These are phyloP conservation scores for Saccharomycopsis crataegensis DNA, from an alignment of 1,139 yeast genomes.

Conservation along the genomic window DNA sequence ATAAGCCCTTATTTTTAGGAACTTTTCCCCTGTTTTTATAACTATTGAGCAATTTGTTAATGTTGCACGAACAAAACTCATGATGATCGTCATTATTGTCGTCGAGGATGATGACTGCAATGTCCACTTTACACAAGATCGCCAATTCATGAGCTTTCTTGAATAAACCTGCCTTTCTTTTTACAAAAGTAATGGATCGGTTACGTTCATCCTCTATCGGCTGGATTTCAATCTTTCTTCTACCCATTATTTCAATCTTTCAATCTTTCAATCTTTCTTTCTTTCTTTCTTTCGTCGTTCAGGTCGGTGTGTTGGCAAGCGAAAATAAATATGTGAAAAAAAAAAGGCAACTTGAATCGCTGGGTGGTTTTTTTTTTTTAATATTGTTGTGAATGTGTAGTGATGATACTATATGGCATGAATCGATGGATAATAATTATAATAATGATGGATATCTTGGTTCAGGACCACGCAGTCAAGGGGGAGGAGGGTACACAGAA, in stretches of 20 bases:
- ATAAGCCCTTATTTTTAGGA: conserved; percentile 25
- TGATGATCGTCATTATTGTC: conserved; percentile 65
- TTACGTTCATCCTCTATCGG: conserved; percentile 89
- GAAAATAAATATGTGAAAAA: too few relatives aligned
- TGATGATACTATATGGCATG: too few relatives aligned
- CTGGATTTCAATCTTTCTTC: conserved; percentile 91
- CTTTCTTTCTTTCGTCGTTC: too few relatives aligned
- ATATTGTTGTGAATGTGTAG: too few relatives aligned
- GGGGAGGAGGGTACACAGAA: too few relatives aligned
- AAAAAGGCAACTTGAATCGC: too few relatives aligned
- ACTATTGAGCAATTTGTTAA: conserved; percentile 50
- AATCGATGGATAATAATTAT: too few relatives aligned
- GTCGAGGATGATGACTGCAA: conserved; percentile 87
- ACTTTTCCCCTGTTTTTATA: conserved; percentile 34
- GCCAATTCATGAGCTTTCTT: conserved; percentile 95
- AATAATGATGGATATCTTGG: too few relatives aligned
- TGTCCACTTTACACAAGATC: conserved; percentile 85
- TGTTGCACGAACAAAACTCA: conserved; percentile 72
- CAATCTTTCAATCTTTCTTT: conserved; percentile 92
- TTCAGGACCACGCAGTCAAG: too few relatives aligned
- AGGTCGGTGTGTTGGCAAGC: too few relatives aligned
- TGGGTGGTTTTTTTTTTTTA: too few relatives aligned
- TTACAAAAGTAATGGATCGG: conserved; percentile 82
- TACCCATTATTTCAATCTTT: conserved; percentile 95
- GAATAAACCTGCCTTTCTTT: conserved; percentile 90